A percentile compares a stretch with the other conserved stretches of the same genome.
phyloP scores from a whole-genome alignment of 768 basidiomycete species.

The Termitomyces sp. region DNA sequence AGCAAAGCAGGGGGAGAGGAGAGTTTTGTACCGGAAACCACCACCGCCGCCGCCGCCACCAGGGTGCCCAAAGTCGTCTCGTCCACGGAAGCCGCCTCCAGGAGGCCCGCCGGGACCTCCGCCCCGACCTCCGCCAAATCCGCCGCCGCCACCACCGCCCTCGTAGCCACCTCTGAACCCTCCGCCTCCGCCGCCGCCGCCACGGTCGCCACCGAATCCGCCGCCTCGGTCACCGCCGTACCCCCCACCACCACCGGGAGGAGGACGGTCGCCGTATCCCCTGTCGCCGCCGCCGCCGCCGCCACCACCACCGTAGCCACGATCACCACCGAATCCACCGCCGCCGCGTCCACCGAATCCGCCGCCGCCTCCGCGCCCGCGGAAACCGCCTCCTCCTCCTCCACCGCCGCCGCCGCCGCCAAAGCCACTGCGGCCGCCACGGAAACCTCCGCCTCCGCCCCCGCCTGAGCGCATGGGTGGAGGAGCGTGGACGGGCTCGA shows the following conservation, averaged over 20 bases:
- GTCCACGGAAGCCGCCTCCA: slow-evolving; percentile 34
- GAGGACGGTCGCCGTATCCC: slow-evolving; percentile 34
- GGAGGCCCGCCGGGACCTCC: slow-evolving; percentile 13
- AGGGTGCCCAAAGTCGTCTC: slow-evolving; percentile 22
- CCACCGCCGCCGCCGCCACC: slow-evolving; percentile 40
- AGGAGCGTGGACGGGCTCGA: slow-evolving; percentile 32
- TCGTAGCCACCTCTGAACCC: slow-evolving; percentile 34
- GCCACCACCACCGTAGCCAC: slow-evolving; percentile 14
- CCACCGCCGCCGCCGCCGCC: slow-evolving; percentile 38
- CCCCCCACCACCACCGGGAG: slow-evolving; percentile 30
- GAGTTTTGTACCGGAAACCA: slow-evolving; percentile 42
- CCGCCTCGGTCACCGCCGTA: slow-evolving; percentile 37
- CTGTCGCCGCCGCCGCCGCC: slow-evolving; percentile 21
- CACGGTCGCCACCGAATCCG: slow-evolving; percentile 30
- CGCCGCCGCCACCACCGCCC: slow-evolving; percentile 39
- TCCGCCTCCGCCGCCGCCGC: slow-evolving; percentile 22
- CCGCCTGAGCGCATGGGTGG: slow-evolving; percentile 29
- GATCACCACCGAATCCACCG: slow-evolving; percentile 43
- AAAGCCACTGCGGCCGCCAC: slow-evolving; percentile 30
- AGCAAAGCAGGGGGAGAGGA: neutral
- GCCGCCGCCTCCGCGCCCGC: slow-evolving; percentile 32
- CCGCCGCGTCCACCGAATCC: slow-evolving; percentile 34
- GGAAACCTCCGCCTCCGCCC: slow-evolving; percentile 27
- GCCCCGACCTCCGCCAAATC: slow-evolving; percentile 27
- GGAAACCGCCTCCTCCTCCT: slow-evolving; percentile 35